Base-by-base conservation (phyloP, 2,329 filamentous ascomycete genomes). In the Calonectria pseudoturangicola region DNA sequence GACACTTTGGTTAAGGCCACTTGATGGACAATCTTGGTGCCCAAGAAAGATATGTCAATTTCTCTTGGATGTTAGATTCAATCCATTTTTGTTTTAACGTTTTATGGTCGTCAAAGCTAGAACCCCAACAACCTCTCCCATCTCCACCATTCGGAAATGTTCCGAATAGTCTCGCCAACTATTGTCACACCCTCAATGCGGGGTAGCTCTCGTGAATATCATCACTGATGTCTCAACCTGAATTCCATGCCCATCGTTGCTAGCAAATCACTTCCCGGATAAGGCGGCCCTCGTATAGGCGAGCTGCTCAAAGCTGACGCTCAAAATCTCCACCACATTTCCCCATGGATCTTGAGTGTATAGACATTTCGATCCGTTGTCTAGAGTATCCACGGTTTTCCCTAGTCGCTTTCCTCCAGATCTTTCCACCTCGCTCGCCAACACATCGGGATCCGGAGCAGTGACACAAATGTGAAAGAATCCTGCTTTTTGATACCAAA, bases 391-490 rank as follows among this genome's bases (percentile, higher is more conserved):
- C 13, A 60, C 21, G 3, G 33, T 60, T 7, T 25, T 30, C 4
- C 54, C 54, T 27, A 60, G 25, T 2, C 36, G 54, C 13, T 36
- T 60, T 5, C 54, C 54, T 25, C 54, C 54, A 2, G n/a, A 10
- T 2, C 54, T 18, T 60, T 41, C 33, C 33, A 60, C 54, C 36
- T 43, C 27, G 10, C 12, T 8, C 5, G 54, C 54, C 21, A 60
- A 21, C 15, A 18, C 33, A 60, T 60, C 54, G 21, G 54, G 33
- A 41, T 60, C 54, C 4, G 54, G 54, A 8, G 54, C 33, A 7
- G 54, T 60, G 12, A 60, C 54, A 10, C 54, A 60, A 25, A 60
- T 60, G 54, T 60, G 54, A 28, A 60, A 60, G 36, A 60, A 60
- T 3, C 54, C 54, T 41, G 54, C n/a, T 39, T 60, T 60, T n/a